Evolutionary conservation across 1,284 basidiomycete genomes (phyloP).

Genomic region (Cryptococcus floricola): DNA sequence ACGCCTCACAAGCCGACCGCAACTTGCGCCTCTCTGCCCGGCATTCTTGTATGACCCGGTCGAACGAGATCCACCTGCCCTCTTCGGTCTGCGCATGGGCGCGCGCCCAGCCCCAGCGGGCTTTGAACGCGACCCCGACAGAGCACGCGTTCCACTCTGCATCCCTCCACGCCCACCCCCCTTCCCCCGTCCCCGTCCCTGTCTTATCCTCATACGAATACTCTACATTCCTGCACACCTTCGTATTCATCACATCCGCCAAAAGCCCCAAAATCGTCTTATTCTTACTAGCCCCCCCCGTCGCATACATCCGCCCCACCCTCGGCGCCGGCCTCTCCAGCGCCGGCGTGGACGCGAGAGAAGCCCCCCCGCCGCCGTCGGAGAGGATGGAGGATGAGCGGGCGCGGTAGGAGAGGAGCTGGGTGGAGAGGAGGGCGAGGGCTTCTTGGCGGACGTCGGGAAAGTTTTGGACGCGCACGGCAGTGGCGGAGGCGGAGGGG

Average conservation of each 20-base stretch:
- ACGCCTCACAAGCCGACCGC: too few species aligned
- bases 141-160: slow-evolving; percentile 45
- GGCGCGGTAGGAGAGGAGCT: slow-evolving; percentile 58
- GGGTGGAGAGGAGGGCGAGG: slow-evolving; percentile 79
- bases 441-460: slow-evolving; percentile 57
- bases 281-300: slow-evolving; percentile 77
- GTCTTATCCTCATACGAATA: too few species aligned
- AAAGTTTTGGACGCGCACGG: slow-evolving; percentile 32
- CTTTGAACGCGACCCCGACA: slow-evolving; percentile 47
- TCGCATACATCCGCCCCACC: slow-evolving; percentile 67
- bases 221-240: slow-evolving; percentile 54
- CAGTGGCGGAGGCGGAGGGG: too few species aligned
- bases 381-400: slow-evolving; percentile 55
- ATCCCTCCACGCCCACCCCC: too few species aligned
- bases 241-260: slow-evolving; percentile 72
- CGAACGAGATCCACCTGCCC: slow-evolving; percentile 21
- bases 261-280: slow-evolving; percentile 67
- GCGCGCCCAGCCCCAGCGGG: slow-evolving; percentile 44
- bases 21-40: slow-evolving; percentile 10
- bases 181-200: too few species aligned
- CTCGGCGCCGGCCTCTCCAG: slow-evolving; percentile 47
- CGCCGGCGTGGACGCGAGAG: slow-evolving; percentile 19
- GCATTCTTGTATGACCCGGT: slow-evolving; percentile 28
- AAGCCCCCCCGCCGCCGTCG: slow-evolving; percentile 53
- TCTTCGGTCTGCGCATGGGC: background rate